Evolutionary conservation across 768 basidiomycete genomes (phyloP).

Genomic region (Trametes punicea): DNA sequence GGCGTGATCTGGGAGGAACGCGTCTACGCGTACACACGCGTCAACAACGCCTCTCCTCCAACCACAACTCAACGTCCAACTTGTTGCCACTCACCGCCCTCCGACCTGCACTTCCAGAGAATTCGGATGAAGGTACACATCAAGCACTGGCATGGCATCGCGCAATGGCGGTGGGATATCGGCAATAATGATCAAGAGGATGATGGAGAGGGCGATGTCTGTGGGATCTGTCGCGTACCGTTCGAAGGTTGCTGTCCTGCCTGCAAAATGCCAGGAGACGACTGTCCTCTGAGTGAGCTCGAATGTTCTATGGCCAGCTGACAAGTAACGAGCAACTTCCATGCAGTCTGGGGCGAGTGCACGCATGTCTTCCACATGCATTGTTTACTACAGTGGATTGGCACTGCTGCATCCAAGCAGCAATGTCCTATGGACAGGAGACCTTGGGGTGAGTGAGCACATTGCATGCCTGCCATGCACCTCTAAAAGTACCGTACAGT

Average conservation of each 20-base stretch:
- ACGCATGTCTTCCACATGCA: constrained; percentile 99
- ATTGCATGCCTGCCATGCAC: not conserved
- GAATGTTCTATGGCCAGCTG: no score
- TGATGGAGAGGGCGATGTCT: constrained; percentile 63
- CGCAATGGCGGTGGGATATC: constrained; percentile 85
- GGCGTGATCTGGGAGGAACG: constrained; percentile 8
- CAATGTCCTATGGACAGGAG: constrained; percentile 99
- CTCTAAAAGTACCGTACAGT: constrained; percentile 30
- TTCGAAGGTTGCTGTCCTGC: constrained; percentile 95
- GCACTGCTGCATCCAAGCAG: constrained; percentile 82
- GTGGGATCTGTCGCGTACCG: constrained; percentile 88
- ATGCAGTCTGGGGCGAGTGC: constrained; percentile 93
- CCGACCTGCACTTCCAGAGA: not conserved
- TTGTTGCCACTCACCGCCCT: not conserved
- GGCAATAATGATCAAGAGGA: constrained; percentile 42
- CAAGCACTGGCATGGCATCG: constrained; percentile 86
- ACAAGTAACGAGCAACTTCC: not conserved
- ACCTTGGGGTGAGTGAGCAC: constrained; percentile 69
- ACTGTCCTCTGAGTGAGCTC: constrained; percentile 81
- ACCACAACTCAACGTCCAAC: not conserved
- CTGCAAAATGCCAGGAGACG: constrained; percentile 96
- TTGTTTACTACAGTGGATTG: constrained; percentile 95
- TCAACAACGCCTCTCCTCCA: constrained; percentile 18
- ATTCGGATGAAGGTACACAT: constrained; percentile 71
- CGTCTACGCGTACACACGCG: constrained; percentile 21